Evolutionary conservation across 1,139 yeast species (phyloP), one percentile per base, ranked within the genome.

Genomic region (Kluyveromyces sp.): DNA sequence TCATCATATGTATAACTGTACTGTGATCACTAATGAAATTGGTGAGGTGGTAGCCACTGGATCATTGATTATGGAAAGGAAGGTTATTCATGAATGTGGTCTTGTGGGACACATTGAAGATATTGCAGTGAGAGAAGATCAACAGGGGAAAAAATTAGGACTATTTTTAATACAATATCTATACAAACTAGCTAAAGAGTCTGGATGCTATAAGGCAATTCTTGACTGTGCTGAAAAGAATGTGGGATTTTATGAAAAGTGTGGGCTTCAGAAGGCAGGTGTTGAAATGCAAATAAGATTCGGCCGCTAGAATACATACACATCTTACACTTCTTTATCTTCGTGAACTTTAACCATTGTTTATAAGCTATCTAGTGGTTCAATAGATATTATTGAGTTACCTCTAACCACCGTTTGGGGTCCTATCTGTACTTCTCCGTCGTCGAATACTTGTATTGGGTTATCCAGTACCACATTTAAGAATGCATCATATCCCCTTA

Each of bases 71-170:
- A 65, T 84, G 21, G 94, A 84, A 58, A 69, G 68, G 45, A 84
- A 84, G 58, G 56, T 81, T 49, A 81, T 83, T 8, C 97, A 90
- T 63, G 78, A 72, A 43, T 81, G 94, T 64, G 95, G 96, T 0
- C 66, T 73, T 46, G 95, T 88, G 8, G 98, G 97, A 4, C 98
- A 92, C 66, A 84, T 92, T 52, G 98, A 92, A 63, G 98, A 92
- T 63, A 90, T 92, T 50, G 86, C 97, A 0, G 96, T 92, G 4
- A 76, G 80, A 33, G 65, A 66, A 34, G 68, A 74, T 15, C 88
- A 86, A 63, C 97, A 90, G 60, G 98, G 98, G 6, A 81, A 83
- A 63, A 78, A 79, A 55, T 69, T 92, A 45, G 98, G 98, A 0
- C 68, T 73, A 55, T 68, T 74, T 21, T 65, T 92, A 67, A 86